Base-by-base conservation (phyloP, 192 early-diverging fungal species). In the Rhizoclosmatium sp. region DNA sequence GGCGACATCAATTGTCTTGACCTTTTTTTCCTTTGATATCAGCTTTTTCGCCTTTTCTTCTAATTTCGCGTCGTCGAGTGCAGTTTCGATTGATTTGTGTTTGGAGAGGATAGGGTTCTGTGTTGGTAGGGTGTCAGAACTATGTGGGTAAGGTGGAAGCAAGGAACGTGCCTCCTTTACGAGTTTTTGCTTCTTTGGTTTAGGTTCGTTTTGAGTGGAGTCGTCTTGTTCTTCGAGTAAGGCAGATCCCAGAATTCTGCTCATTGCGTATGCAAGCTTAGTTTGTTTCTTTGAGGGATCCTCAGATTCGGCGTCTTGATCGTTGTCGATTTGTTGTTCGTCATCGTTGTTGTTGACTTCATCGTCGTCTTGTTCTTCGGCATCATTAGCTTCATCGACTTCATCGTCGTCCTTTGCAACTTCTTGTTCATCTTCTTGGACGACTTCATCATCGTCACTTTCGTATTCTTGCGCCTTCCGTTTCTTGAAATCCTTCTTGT, bases 11-110 rank as follows among this genome's bases (percentile, higher is more conserved):
- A 75, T 5, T 9, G 84, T 82, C 61, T 92, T 72, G 65, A 83
- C 65, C 66, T 92, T 93, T 80, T 91, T 93, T 66, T 98, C 95
- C 39, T 86, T 88, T 19, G 89, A 80, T 23, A 96, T 64, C 3
- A 92, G 82, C 71, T 92, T 94, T 68, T 91, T 91, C n/a, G 97
- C 94, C 71, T 92, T 92, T 48, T 91, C 91, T 78, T 94, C 95
- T 31, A 96, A 82, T 79, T 93, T 93, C 58, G 92, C 93, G 65
- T 97, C 93, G 72, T 94, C 94, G 44, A 98, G 82, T 49, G 91
- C 86, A n/a, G 87, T 86, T 81, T 96, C 97, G 49, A 91, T 90
- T 41, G 89, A 89, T 83, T 92, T 92, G 69, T 94, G 92, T 78
- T 92, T 89, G 7, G 95, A 91, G 78, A 98, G 87, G 81, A 98